Evolutionary conservation across 1,139 yeast species (phyloP), one percentile per base, ranked within the genome.

Genomic region (Citeromyces hawaiiensis): DNA sequence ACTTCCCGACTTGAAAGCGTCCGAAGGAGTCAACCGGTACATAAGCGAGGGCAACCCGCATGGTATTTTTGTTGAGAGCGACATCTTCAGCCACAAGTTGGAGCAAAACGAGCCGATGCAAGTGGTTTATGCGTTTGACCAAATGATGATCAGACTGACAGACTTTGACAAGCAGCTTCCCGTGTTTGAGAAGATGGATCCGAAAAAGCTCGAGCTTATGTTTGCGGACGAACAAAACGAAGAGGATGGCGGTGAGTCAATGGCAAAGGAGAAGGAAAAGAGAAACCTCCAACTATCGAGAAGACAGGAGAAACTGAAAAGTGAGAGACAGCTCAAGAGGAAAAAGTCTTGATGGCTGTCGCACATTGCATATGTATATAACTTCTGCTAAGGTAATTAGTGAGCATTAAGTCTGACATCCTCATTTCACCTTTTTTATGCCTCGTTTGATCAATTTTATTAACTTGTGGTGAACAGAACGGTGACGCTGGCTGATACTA

Each of bases 81-180:
- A 9, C 29, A 36, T 4, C 45, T 42, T 10, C 13, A 27, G 9
- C 42, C 38, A 13, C 14, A 37, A 32, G 25, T 27, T 35, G 17
- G 35, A 33, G 34, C 39, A 38, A 39, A 11, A 43, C 40, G 42
- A 35, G 17, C 32, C n/a, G 21, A 38, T 16, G 38, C 34, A 52
- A 44, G 56, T 57, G 50, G 69, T 63, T 7, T 65, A 73, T 51
- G 83, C 78, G 0, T 77, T 75, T 52, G 86, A 78, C 53, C 73
- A 79, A 19, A 73, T 76, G 79, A 62, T 64, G 38, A 59, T 73
- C 11, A 56, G 57, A 36, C 58, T 65, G 41, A 58, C 58, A 3
- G 65, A 67, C 17, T 59, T 78, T 31, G 40, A 44, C 21, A 54
- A 58, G 37, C 62, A 55, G 39, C 44, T 51, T 30, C 53, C 48